These are phyloP conservation scores for Sporobolomyces roseus DNA, from an alignment of 768 basidiomycete genomes.

Conservation along the genomic window DNA sequence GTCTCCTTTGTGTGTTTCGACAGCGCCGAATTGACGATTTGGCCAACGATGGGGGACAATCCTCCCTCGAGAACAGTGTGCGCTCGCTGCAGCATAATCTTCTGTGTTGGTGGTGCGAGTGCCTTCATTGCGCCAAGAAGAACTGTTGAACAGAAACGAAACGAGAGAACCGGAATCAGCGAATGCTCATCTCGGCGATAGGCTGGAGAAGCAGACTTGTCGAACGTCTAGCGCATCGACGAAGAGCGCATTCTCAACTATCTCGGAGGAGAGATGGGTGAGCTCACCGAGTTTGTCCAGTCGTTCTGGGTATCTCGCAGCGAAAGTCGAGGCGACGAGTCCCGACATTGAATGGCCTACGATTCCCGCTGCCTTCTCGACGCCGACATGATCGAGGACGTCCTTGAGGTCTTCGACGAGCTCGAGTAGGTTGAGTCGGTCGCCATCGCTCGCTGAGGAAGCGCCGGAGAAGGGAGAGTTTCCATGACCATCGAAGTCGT, in stretches of 20 bases:
- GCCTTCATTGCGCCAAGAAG: slow-evolving; percentile 32
- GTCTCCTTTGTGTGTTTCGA: slow-evolving; percentile 2
- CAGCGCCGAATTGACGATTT: slow-evolving; percentile 15
- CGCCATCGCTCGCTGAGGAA: not conserved
- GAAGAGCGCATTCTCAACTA: too few species aligned
- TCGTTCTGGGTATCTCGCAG: slow-evolving; percentile 18
- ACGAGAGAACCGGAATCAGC: too few species aligned
- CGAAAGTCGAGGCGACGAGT: slow-evolving; percentile 25
- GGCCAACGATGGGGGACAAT: slow-evolving; percentile 10
- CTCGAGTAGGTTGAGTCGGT: slow-evolving; percentile 10
- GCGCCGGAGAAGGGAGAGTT: slow-evolving; percentile 13
- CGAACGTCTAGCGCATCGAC: too few species aligned
- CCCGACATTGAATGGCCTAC: slow-evolving; percentile 36
- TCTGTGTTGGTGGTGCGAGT: not conserved
- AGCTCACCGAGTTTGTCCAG: slow-evolving; percentile 32
- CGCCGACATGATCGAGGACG: slow-evolving; percentile 7
- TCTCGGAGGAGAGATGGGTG: too few species aligned
- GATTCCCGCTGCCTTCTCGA: slow-evolving; percentile 15
- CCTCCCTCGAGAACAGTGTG: slow-evolving; percentile 4
- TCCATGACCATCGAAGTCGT: slow-evolving; percentile 36
- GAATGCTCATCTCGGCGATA: too few species aligned
- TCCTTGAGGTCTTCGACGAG: slow-evolving; percentile 26
- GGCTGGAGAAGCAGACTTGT: too few species aligned
- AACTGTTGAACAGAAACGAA: too few species aligned
- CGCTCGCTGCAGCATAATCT: slow-evolving; percentile 19